A percentile compares a stretch with the other conserved stretches of the same genome.
Evolutionary conservation across 2,329 filamentous ascomycete species (phyloP).

Genomic region (Trichoderma pleuroti): DNA sequence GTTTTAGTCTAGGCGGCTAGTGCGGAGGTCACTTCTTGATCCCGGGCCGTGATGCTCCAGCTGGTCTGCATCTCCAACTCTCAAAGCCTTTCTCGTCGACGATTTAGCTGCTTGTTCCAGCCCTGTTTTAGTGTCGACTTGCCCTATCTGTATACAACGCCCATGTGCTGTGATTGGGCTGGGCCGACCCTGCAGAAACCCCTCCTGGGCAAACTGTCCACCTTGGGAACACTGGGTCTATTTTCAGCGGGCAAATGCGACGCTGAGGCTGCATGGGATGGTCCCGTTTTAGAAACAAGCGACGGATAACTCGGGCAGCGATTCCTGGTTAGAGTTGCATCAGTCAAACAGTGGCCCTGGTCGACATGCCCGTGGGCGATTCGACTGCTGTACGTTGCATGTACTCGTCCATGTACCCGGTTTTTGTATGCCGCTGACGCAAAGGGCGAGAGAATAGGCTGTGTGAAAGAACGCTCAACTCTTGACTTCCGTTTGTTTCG

Average conservation of each 20-base stretch:
- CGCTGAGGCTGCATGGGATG: conserved; percentile 9
- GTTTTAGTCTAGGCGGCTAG: neutral
- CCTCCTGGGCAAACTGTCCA: neutral
- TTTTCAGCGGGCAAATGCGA: conserved; percentile 4
- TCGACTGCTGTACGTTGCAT: neutral
- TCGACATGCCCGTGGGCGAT: neutral
- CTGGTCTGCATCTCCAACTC: conserved; percentile 4
- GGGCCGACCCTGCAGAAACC: neutral
- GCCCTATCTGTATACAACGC: conserved; percentile 5
- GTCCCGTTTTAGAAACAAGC: conserved; percentile 15
- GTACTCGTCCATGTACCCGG: neutral
- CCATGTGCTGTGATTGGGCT: conserved; percentile 12
- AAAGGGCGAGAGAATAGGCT: neutral
- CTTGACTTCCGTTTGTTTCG: neutral
- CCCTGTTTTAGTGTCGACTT: conserved; percentile 1
- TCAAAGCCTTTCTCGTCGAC: neutral
- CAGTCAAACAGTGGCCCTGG: neutral
- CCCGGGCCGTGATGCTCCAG: neutral
- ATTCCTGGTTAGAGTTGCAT: neutral
- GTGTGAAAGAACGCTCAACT: neutral
- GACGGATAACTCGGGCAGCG: conserved; percentile 5
- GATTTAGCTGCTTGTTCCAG: conserved; percentile 9
- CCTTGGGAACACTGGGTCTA: neutral
- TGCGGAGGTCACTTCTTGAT: conserved; percentile 15
- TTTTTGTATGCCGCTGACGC: neutral